phyloP scores from a whole-genome alignment of 2,329 filamentous ascomycete genomes.

The Mycosphaerelloides madeirae region DNA sequence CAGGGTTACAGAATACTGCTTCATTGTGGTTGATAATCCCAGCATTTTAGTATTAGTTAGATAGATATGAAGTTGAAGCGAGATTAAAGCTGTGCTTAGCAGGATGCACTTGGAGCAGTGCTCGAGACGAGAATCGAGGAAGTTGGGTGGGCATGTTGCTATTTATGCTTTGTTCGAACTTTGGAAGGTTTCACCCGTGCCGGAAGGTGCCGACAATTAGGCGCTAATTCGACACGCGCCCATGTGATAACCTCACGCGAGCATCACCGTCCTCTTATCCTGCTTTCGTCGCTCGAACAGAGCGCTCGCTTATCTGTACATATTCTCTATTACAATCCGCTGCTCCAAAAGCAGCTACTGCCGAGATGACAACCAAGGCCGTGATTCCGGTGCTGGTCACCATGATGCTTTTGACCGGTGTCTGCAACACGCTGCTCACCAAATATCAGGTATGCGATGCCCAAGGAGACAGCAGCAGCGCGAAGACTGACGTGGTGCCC shows the following conservation, averaged over 20 bases:
- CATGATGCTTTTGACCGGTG: constrained; percentile 95
- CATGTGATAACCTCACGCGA: constrained; percentile 4
- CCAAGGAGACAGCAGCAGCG: not conserved
- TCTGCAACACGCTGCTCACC: constrained; percentile 93
- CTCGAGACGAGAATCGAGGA: too few relatives aligned
- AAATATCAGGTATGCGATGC: constrained; percentile 73
- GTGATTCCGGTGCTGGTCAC: constrained; percentile 79
- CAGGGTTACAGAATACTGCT: too few relatives aligned
- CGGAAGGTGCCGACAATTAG: too few relatives aligned
- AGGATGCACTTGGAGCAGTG: too few relatives aligned
- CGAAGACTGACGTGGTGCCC: constrained; percentile 13
- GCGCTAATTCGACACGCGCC: too few relatives aligned
- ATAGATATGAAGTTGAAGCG: too few relatives aligned
- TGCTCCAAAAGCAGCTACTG: not conserved
- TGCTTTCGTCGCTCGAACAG: not conserved
- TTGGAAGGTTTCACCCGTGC: too few relatives aligned
- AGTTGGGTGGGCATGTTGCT: too few relatives aligned
- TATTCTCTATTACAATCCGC: not conserved
- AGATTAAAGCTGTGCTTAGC: too few relatives aligned
- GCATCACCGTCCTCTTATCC: not conserved
- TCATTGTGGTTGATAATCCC: too few relatives aligned
- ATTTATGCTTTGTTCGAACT: too few relatives aligned
- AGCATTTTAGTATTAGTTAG: too few relatives aligned
- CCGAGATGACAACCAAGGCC: constrained; percentile 55
- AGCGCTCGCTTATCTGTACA: not conserved